Conservation (phyloP, 2,329 filamentous ascomycete species). For the Aspergillus fischeri region DNA sequence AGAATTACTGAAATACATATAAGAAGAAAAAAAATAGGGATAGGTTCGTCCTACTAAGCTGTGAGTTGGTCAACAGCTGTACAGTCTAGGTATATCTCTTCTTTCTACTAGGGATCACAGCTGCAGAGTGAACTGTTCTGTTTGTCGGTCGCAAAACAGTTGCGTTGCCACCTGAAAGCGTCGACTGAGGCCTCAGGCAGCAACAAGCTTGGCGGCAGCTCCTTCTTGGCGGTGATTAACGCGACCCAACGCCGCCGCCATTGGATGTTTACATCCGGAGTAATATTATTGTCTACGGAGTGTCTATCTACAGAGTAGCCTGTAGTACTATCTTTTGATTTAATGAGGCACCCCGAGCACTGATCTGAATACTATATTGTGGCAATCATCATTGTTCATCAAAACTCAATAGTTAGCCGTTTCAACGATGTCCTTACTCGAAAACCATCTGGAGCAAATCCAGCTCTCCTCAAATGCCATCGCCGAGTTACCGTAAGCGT, state of each 20-base stretch:
- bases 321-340: background rate
- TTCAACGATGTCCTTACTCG: conserved; percentile 61
- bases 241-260: background rate
- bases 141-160: background rate
- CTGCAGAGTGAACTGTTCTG: background rate
- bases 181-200: conserved; percentile 3
- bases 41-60: background rate
- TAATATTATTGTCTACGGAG: background rate
- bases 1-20: background rate
- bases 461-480: conserved; percentile 71
- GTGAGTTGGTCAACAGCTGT: no score
- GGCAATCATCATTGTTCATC: background rate
- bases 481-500: conserved; percentile 64
- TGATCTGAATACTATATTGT: background rate
- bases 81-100: background rate
- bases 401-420: background rate
- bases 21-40: background rate
- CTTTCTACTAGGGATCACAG: background rate
- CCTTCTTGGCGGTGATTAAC: conserved; percentile 1
- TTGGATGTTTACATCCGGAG: background rate
- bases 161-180: background rate
- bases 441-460: conserved; percentile 72
- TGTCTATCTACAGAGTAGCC: background rate
- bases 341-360: background rate
- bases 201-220: background rate